These are phyloP conservation scores for Colletotrichum musae DNA, from an alignment of 2,329 filamentous ascomycete genomes.

Conservation along the genomic window DNA sequence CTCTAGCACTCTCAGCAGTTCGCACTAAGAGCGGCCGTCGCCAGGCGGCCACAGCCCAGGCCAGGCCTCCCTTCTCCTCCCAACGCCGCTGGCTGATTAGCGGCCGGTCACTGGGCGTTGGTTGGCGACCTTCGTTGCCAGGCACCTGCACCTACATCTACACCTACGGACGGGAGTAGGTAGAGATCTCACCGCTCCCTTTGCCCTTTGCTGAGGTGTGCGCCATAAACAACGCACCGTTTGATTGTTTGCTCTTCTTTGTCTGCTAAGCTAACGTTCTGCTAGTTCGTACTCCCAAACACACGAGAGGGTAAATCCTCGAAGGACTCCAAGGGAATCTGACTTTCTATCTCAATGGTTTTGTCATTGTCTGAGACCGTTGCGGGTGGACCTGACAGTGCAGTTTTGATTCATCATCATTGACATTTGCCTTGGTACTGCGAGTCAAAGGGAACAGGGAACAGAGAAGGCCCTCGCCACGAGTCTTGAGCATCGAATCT, in stretches of 20 bases:
- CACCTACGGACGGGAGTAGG: not conserved
- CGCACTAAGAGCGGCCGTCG: conserved; percentile 31
- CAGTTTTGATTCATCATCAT: not conserved
- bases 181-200: conserved; percentile 11
- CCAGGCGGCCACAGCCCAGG: conserved; percentile 29
- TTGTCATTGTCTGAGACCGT: conserved; percentile 33
- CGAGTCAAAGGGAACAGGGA: no score
- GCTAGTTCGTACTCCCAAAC: not conserved
- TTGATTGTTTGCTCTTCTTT: conserved; percentile 29
- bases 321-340: conserved; percentile 26
- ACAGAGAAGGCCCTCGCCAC: no score
- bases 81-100: conserved; percentile 8
- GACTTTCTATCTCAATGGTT: conserved; percentile 28
- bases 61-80: conserved; percentile 16
- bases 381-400: conserved; percentile 28
- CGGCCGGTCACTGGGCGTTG: conserved; percentile 21
- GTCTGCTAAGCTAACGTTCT: conserved; percentile 22
- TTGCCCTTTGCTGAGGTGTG: not conserved
- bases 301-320: no score
- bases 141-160: not conserved
- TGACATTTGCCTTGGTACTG: no score
- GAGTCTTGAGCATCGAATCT: no score
- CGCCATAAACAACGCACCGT: conserved; percentile 18
- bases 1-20: conserved; percentile 30
- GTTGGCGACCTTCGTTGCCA: conserved; percentile 22